Evolutionary conservation across 495 filamentous ascomycete species (phyloP).

Genomic region (Pyronema domesticum): DNA sequence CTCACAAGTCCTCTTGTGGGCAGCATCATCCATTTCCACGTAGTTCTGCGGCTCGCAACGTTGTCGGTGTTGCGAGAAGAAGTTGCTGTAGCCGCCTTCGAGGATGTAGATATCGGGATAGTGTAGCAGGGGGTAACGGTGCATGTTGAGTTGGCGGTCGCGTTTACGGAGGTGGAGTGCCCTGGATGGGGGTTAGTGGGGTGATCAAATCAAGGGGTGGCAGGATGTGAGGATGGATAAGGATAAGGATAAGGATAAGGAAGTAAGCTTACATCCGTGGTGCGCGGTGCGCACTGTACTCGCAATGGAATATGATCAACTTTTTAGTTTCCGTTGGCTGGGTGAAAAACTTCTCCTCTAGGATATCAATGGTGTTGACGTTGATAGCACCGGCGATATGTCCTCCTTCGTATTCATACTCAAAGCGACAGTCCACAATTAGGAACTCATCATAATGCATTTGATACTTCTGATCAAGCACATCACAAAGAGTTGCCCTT

Average conservation of each 20-base stretch:
- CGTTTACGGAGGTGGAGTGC: conserved; percentile 69
- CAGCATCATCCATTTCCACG: conserved; percentile 80
- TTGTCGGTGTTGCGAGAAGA: conserved; percentile 57
- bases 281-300: conserved; percentile 94
- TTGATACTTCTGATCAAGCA: conserved; percentile 74
- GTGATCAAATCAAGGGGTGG: conserved; percentile 9
- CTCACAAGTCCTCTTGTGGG: conserved; percentile 81
- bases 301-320: conserved; percentile 85
- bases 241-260: conserved; percentile 25
- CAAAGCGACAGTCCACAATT: conserved; percentile 91
- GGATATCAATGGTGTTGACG: conserved; percentile 80
- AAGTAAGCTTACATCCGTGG: conserved; percentile 59
- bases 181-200: conserved; percentile 24
- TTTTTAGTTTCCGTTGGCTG: conserved; percentile 45
- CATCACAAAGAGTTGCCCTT: conserved; percentile 54
- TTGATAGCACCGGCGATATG: conserved; percentile 88
- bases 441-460: conserved; percentile 55
- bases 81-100: conserved; percentile 86
- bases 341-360: conserved; percentile 58
- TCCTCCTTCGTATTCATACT: conserved; percentile 94
- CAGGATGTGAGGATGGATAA: background rate
- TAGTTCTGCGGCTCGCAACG: conserved; percentile 89
- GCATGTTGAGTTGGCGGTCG: conserved; percentile 67
- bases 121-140: conserved; percentile 65
- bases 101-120: conserved; percentile 96